These are phyloP conservation scores for Carallia brachiata DNA, from an alignment of 345 rosid genomes.

Conservation along the genomic window DNA sequence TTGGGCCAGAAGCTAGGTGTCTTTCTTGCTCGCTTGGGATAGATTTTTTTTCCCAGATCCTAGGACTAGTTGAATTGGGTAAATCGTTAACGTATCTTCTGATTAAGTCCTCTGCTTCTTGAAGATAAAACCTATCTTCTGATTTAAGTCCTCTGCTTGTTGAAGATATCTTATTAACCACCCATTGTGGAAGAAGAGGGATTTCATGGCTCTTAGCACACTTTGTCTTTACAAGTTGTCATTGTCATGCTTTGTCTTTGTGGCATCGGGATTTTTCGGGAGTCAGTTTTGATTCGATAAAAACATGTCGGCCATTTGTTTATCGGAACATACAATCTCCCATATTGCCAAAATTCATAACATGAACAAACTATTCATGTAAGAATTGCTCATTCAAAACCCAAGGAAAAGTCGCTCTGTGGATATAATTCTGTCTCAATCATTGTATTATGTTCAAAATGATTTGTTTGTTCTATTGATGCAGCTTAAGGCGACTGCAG, in stretches of 20 bases:
- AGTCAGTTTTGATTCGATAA: too few relatives aligned
- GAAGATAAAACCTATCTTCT: too few relatives aligned
- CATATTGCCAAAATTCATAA: too few relatives aligned
- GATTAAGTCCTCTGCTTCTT: too few relatives aligned
- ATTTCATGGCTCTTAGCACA: neutral
- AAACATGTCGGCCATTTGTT: too few relatives aligned
- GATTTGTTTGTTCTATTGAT: conserved; percentile 1
- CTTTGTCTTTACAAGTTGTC: neutral
- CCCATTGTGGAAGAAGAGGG: too few relatives aligned
- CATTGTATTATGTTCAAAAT: neutral
- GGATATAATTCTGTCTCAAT: neutral
- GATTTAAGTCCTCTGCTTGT: too few relatives aligned
- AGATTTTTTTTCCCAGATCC: neutral
- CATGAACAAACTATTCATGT: too few relatives aligned
- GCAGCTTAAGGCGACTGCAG: conserved; percentile 46
- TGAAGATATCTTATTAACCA: too few relatives aligned
- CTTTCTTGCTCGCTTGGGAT: conserved; percentile 1
- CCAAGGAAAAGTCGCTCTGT: neutral
- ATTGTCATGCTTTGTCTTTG: neutral
- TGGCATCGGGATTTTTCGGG: too few relatives aligned
- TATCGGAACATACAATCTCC: too few relatives aligned
- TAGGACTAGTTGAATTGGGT: neutral
- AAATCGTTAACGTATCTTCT: neutral
- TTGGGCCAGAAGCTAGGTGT: conserved; percentile 6
- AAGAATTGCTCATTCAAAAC: too few relatives aligned